Conservation (phyloP, 441 rosid genomes). For the Adansonia madagascariensis region DNA sequence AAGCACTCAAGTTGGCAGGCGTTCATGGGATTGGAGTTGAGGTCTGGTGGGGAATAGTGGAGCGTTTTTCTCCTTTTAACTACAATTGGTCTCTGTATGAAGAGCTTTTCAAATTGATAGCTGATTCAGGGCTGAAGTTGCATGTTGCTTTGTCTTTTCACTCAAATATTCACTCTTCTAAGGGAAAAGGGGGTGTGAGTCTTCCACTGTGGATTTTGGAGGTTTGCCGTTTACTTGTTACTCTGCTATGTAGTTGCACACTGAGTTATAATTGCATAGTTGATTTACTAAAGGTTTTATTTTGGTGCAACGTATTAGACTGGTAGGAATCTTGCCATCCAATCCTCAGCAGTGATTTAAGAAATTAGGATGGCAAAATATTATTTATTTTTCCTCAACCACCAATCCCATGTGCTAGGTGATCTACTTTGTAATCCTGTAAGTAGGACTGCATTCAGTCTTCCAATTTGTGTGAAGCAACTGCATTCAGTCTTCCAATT, state of each 20-base stretch:
- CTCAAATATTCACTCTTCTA: constrained; percentile 48
- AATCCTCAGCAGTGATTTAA: neutral
- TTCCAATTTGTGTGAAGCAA: neutral
- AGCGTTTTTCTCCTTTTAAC: constrained; percentile 57
- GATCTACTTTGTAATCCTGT: constrained; percentile 11
- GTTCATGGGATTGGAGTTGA: constrained; percentile 70
- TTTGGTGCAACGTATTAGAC: constrained; percentile 17
- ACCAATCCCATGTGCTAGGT: neutral
- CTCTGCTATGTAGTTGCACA: constrained; percentile 21
- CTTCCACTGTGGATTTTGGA: constrained; percentile 67
- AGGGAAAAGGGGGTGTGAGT: constrained; percentile 53
- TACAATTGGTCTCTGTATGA: constrained; percentile 66
- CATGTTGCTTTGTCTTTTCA: constrained; percentile 68
- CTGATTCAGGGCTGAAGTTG: constrained; percentile 60
- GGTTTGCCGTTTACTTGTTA: constrained; percentile 41
- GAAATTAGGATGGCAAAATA: neutral
- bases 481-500: neutral
- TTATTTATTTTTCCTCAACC: neutral
- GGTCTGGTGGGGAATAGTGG: constrained; percentile 78
- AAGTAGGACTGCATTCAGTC: neutral
- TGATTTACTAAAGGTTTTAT: neutral
- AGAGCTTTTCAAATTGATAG: constrained; percentile 54
- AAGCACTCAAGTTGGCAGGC: constrained; percentile 72
- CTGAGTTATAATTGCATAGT: neutral
- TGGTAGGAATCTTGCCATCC: constrained; percentile 8